Evolutionary conservation across 768 basidiomycete species (phyloP), one percentile per base, ranked within the genome.

Genomic region (Goffeauzyma gilvescens): DNA sequence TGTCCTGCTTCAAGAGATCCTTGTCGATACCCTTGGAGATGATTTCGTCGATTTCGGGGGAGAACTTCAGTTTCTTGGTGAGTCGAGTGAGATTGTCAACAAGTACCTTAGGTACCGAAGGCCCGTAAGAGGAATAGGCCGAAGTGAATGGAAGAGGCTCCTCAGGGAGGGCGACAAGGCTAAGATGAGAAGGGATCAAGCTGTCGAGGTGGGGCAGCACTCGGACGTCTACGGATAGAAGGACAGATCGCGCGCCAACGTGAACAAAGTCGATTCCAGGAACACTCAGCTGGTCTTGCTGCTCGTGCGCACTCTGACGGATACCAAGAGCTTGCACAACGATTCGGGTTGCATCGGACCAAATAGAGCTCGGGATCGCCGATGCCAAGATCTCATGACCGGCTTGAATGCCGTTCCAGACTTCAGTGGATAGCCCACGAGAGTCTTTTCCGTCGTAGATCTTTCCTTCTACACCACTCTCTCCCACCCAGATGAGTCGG

Each of bases 1-100:
- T 71, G 60, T 84, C 79, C 32, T 72, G 69, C 45, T 68, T 67
- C 65, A 90, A 73, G 51, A 75, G 71, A 8, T 71, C 60, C 12
- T 78, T 51, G 23, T 78, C 79, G 42, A 90, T 69, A 7, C 57
- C 57, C 38, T 75, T 75, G 45, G 73, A 70, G 20, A 86, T 73
- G 44, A 81, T 67, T 27, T 71, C 66, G 13, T 81, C 76, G 36
- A 89, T 64, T 38, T 68, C 64, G 8, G 82, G 74, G 53, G 81
- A 68, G 57, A 84, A 86, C 54, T 70, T 71, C 41, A 85, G 66
- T 8, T 65, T 60, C 2, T 65, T 53, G 21, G 84, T 71, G 47
- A 83, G 67, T 14, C 69, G 58, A 38, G 71, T 67, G 31, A 85
- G 69, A 46, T 71, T 71, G 4, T 70, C 65, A 23, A 75, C 57